These are phyloP conservation scores for Caloboletus inedulis DNA, from an alignment of 1,284 basidiomycete species.

Conservation along the genomic window DNA sequence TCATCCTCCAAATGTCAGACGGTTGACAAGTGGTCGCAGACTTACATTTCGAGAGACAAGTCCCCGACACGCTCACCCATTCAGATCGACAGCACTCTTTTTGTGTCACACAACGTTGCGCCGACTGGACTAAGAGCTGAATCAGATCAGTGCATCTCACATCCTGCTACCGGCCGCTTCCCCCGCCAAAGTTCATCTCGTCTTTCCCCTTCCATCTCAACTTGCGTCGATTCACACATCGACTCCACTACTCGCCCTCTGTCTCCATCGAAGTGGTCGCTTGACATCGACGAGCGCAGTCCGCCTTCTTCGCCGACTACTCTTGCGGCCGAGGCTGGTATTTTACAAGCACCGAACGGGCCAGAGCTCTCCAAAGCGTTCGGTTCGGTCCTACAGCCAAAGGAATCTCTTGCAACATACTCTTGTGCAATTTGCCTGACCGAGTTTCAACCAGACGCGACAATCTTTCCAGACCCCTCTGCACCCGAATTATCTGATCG, in stretches of 20 bases:
- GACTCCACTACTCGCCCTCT: slow-evolving; percentile 49
- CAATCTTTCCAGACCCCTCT: slow-evolving; percentile 74
- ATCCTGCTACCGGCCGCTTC: slow-evolving; percentile 43
- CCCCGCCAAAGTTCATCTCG: slow-evolving; percentile 45
- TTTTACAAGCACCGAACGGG: slow-evolving; percentile 58
- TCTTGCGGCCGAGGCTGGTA: slow-evolving; percentile 43
- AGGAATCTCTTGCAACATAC: slow-evolving; percentile 62
- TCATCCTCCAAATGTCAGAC: slow-evolving; percentile 42
- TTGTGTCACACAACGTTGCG: slow-evolving; percentile 17
- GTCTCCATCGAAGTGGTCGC: slow-evolving; percentile 55
- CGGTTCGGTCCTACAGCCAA: slow-evolving; percentile 76
- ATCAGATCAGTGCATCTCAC: slow-evolving; percentile 13
- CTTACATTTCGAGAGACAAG: slow-evolving; percentile 58
- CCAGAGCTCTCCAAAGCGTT: slow-evolving; percentile 75
- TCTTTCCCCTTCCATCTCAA: slow-evolving; percentile 36
- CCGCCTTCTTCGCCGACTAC: slow-evolving; percentile 38
- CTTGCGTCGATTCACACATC: slow-evolving; percentile 57
- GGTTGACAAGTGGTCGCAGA: slow-evolving; percentile 73
- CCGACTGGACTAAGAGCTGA: slow-evolving; percentile 7
- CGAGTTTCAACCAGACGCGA: slow-evolving; percentile 72
- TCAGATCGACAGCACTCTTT: slow-evolving; percentile 19
- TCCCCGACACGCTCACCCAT: slow-evolving; percentile 35
- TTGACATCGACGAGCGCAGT: slow-evolving; percentile 16
- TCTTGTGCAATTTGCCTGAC: slow-evolving; percentile 63
- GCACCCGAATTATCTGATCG: slow-evolving; percentile 39